Evolutionary conservation across 2,329 filamentous ascomycete genomes (phyloP).

Genomic region (Herpotrichia juniperi): DNA sequence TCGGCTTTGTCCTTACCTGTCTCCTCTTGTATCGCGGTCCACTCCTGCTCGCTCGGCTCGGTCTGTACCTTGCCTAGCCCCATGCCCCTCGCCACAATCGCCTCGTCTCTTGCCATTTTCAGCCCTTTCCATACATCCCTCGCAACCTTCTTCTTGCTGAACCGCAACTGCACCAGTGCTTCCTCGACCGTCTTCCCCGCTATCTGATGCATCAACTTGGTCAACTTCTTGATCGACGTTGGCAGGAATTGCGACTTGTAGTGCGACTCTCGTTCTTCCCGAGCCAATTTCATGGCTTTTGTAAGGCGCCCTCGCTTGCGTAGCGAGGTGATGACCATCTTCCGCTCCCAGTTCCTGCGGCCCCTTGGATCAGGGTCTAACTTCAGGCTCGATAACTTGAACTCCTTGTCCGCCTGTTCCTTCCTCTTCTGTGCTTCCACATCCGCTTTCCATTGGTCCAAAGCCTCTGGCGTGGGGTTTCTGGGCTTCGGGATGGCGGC

Average conservation of each 20-base stretch:
- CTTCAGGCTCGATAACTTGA: slow-evolving; percentile 62
- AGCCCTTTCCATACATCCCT: slow-evolving; percentile 80
- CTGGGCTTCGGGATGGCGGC: slow-evolving; percentile 3
- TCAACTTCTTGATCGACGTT: slow-evolving; percentile 91
- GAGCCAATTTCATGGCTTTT: slow-evolving; percentile 69
- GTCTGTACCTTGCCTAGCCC: slow-evolving; percentile 60
- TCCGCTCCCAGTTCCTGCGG: slow-evolving; percentile 78
- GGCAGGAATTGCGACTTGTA: slow-evolving; percentile 75
- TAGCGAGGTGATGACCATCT: slow-evolving; percentile 80
- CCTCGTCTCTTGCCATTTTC: slow-evolving; percentile 79
- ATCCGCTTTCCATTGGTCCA: neutral
- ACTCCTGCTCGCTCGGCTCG: slow-evolving; percentile 23
- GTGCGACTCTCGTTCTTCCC: slow-evolving; percentile 62
- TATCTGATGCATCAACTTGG: slow-evolving; percentile 85
- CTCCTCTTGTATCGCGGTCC: slow-evolving; percentile 15
- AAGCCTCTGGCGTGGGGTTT: neutral
- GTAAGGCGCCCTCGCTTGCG: slow-evolving; percentile 70
- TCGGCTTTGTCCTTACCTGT: slow-evolving; percentile 11
- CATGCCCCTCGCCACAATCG: slow-evolving; percentile 83
- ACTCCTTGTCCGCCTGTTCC: slow-evolving; percentile 20
- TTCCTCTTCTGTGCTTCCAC: neutral
- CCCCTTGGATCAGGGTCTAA: slow-evolving; percentile 77
- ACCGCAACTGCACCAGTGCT: slow-evolving; percentile 92
- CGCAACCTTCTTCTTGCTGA: slow-evolving; percentile 91
- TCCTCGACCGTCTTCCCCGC: slow-evolving; percentile 92